Conservation (phyloP, 2,329 filamentous ascomycete species). For the Ceratocystis variospora region DNA sequence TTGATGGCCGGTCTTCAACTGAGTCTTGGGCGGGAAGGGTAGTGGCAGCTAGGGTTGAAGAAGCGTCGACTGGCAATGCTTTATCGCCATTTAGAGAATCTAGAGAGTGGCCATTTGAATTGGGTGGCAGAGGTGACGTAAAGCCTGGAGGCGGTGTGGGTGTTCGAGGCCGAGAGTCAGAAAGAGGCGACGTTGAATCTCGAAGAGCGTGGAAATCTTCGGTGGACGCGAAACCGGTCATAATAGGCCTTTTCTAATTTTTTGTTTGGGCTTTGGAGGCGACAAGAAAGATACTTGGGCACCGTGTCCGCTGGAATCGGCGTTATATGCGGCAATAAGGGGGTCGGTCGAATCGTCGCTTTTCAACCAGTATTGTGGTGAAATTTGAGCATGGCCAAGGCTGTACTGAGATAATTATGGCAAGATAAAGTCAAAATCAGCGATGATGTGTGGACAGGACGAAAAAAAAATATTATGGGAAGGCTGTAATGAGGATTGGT, state of each 20-base stretch:
- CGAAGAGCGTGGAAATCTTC: constrained; percentile 23
- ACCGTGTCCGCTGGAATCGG: constrained; percentile 41
- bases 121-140: constrained; percentile 11
- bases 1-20: constrained; percentile 39
- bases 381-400: constrained; percentile 43
- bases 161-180: constrained; percentile 20
- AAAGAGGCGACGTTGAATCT: constrained; percentile 21
- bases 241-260: constrained; percentile 30
- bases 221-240: constrained; percentile 47
- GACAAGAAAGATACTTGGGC: constrained; percentile 33
- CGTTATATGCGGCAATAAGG: constrained; percentile 45
- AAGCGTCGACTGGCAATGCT: constrained; percentile 13
- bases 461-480: constrained; percentile 18
- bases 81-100: constrained; percentile 15
- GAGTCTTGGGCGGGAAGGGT: constrained; percentile 21
- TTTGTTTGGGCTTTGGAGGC: constrained; percentile 23
- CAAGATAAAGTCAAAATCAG: constrained; percentile 12
- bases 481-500: constrained; percentile 14
- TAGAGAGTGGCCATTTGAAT: constrained; percentile 20
- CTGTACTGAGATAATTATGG: constrained; percentile 24
- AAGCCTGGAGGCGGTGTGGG: constrained; percentile 20
- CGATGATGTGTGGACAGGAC: constrained; percentile 3
- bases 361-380: constrained; percentile 33
- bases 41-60: neutral
- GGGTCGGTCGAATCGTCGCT: constrained; percentile 38